Evolutionary conservation across 257 asterid genomes (phyloP).

Genomic region (Solanum corneliomulleri): DNA sequence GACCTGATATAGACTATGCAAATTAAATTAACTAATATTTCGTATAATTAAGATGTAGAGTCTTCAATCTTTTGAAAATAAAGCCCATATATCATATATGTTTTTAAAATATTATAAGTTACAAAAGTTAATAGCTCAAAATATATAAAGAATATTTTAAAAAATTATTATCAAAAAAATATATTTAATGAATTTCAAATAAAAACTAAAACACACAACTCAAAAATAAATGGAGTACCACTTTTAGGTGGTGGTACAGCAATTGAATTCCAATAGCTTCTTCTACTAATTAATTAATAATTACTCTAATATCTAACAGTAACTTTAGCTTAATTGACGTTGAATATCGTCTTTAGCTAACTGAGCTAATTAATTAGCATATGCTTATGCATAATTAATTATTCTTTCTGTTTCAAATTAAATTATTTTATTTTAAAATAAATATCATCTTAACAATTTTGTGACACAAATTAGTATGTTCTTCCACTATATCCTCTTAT

Average conservation of each 20-base stretch:
- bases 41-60: neutral
- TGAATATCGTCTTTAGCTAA: neutral
- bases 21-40: no score
- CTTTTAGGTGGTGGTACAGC: neutral
- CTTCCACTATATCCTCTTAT: neutral
- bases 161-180: neutral
- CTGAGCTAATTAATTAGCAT: neutral
- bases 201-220: no score
- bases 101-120: no score
- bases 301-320: neutral
- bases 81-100: no score
- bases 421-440: no score
- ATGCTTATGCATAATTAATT: neutral
- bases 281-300: neutral
- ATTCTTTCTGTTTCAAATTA: no score
- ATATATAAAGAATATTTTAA: no score
- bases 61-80: no score
- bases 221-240: no score
- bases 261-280: no score
- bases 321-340: neutral
- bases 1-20: neutral
- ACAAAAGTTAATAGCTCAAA: no score
- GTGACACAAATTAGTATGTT: neutral
- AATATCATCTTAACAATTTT: no score
- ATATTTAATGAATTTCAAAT: neutral